Percentiles rank a stretch among this genome's conserved stretches.
These are phyloP conservation scores for Phytopythium ostracodes DNA, from an alignment of 352 stramenopile species.

Conservation along the genomic window DNA sequence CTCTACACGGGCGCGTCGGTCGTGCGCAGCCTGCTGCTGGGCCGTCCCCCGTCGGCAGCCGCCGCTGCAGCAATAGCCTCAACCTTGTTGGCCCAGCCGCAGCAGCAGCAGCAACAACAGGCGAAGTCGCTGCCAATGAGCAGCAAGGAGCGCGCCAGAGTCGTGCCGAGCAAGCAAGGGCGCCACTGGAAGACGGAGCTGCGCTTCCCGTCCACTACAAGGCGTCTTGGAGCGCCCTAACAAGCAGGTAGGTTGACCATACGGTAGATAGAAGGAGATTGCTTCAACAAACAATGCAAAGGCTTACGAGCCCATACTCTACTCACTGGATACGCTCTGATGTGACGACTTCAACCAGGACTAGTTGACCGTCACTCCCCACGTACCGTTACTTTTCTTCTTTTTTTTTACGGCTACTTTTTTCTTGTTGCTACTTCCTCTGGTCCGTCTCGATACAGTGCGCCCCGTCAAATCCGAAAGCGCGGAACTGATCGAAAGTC, in stretches of 20 bases:
- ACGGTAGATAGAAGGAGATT: too few relatives aligned
- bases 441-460: too few relatives aligned
- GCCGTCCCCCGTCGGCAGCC: background rate
- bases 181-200: constrained; percentile 9
- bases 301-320: too few relatives aligned
- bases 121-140: background rate
- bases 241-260: background rate
- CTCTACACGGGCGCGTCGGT: constrained; percentile 3
- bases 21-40: background rate
- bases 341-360: background rate
- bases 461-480: too few relatives aligned
- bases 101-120: background rate
- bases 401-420: too few relatives aligned
- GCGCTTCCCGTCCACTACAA: background rate
- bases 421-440: too few relatives aligned
- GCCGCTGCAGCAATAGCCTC: background rate
- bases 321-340: too few relatives aligned
- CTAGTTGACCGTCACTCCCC: background rate
- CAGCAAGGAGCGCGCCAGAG: background rate
- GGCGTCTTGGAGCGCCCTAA: background rate
- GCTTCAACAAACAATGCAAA: too few relatives aligned
- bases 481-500: too few relatives aligned
- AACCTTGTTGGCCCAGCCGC: background rate
- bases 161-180: constrained; percentile 3
- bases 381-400: too few relatives aligned